Base-by-base conservation (phyloP, 352 stramenopile species). In the Elongisporangium senticosum region DNA sequence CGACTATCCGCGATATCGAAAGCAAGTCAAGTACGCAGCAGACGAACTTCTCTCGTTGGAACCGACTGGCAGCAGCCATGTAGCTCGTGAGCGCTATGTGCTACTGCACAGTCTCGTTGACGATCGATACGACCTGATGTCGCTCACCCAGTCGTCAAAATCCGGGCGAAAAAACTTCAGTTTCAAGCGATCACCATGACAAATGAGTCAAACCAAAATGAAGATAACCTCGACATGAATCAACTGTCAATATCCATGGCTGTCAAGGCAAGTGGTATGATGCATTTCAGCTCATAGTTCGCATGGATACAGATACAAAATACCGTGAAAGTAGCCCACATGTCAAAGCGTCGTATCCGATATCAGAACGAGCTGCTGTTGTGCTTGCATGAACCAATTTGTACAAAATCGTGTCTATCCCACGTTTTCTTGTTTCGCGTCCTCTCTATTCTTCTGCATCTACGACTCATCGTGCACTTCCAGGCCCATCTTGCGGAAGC, bases 121-220 rank as follows among this genome's bases (percentile, higher is more conserved):
- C 56, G 84, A 95, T 58, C 80, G 86, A 7, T 95, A 95, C 61
- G 86, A 95, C 53, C 74, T 95, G 64, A 88, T 95, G 72, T 95
- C 84, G 8, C 76, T 95, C 47, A 64, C 69, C 7, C 69, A 79
- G 26, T 68, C 79, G 10, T 70, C 64, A 43, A 86, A 76, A 51
- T 71, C 63, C 39, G 49, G 59, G 11, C 68, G 71, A 20, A 83
- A 81, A 48, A 43, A 7, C 11, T 43, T 43, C 13, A 10, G 33
- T 17, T 43, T 43, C 33, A 43, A 43, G 33, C 33, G 33, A 14
- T 43, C 33, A 17, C 33, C 33, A 17, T 43, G 33, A 43, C 1
- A 15, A 17, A 17, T 43, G 7, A 43, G 4, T 10, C 33, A 43
- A 43, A 43, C 1, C 33, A 43, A 17, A 1, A 17, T 4, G 8